Base-by-base conservation (phyloP, 768 basidiomycete species). In the Phylloporus arenicola region DNA sequence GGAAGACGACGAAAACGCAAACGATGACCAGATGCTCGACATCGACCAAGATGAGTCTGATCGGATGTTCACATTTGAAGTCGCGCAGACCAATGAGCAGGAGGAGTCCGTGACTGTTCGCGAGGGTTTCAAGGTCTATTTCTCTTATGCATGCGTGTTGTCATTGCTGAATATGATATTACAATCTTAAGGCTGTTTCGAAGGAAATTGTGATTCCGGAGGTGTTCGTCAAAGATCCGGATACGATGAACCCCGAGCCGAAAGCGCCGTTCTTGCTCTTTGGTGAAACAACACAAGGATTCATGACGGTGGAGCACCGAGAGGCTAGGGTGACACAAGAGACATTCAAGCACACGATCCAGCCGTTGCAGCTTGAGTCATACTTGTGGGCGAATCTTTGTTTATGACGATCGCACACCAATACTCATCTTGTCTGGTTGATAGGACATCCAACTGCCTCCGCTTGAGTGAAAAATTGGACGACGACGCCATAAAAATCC, bases 71-170 rank as follows among this genome's bases (percentile, higher is more conserved):
- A 72, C 71, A 0, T 83, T 79, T 47, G 74, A 77, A 40, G 81
- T 83, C 0, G 62, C 70, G 0, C 79, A 82, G 59, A 79, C 74
- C 6, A 72, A 72, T 16, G 78, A 81, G 42, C 76, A 81, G 53
- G 78, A 79, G 47, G 81, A 81, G 56, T 68, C 69, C 5, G 77
- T 79, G 2, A 59, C 62, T 1, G 58, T 65, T 8, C 68, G 69
- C 14, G 63, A 67, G 4, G 80, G 80, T 0, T 81, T 81, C 57
- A 66, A 61, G 55, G 81, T 80, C 13, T 57, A 12, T 64, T 14
- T 4, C n/a, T 30, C 7, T 45, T 43, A 1, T 3, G 16, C 11
- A 14, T 0, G 9, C 19, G 3, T 2, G 6, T 20, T 13, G 0
- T 30, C 14, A 29, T 1, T 9, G 13, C 25, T 48, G 40, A 56